Percentiles rank a stretch among this genome's conserved stretches.
phyloP scores from a whole-genome alignment of 2,329 filamentous ascomycete genomes.

The Blumeria hordei region DNA sequence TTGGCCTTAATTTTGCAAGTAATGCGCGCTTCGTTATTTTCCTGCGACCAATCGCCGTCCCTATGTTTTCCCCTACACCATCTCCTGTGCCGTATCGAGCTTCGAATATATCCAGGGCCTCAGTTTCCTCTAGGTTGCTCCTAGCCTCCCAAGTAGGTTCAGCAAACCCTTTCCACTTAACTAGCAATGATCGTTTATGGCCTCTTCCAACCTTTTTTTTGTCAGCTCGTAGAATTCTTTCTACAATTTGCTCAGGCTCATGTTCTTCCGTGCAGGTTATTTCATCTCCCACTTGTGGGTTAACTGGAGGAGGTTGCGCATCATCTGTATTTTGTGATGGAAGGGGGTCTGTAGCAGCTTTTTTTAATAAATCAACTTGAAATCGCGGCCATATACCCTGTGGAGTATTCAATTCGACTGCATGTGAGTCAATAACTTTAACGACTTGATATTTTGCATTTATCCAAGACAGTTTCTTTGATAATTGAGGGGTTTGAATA shows the following conservation, averaged over 20 bases:
- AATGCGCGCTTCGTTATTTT: neutral
- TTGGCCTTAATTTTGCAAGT: neutral
- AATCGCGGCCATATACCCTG: neutral
- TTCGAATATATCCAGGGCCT: neutral
- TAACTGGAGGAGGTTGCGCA: neutral
- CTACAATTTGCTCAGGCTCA: neutral
- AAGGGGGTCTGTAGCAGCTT: neutral
- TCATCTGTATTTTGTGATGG: neutral
- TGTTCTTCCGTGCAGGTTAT: neutral
- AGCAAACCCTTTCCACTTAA: neutral
- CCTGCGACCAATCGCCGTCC: neutral
- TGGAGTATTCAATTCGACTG: neutral
- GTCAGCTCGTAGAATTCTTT: neutral
- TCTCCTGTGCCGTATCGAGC: neutral
- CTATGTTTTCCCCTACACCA: neutral
- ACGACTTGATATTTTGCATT: neutral
- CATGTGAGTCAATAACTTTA: neutral
- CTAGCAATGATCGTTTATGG: neutral
- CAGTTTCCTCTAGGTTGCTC: neutral
- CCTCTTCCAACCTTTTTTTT: neutral
- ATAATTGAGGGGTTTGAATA: neutral
- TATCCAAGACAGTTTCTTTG: neutral
- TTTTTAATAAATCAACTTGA: neutral
- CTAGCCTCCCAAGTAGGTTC: neutral
- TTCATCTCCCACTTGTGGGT: neutral